Evolutionary conservation across 768 basidiomycete genomes (phyloP).

Genomic region (Termitomyces sp.): DNA sequence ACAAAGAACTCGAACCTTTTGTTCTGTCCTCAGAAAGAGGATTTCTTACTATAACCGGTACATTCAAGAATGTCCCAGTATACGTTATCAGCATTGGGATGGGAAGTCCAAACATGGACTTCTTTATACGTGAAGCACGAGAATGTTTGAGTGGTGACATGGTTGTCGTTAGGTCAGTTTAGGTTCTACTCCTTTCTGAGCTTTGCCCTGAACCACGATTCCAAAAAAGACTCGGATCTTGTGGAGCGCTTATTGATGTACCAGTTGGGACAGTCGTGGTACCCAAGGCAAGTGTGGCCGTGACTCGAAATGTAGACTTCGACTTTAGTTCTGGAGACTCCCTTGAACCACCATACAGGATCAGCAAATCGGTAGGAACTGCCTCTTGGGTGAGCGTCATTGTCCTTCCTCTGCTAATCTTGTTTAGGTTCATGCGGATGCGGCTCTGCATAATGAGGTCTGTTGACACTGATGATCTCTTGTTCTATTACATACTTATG

Average conservation of each 20-base stretch:
- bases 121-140: slow-evolving; percentile 77
- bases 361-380: slow-evolving; percentile 57
- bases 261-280: slow-evolving; percentile 77
- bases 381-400: neutral
- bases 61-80: slow-evolving; percentile 58
- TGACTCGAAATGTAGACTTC: slow-evolving; percentile 75
- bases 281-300: slow-evolving; percentile 62
- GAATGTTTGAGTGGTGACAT: slow-evolving; percentile 68
- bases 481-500: neutral
- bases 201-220: slow-evolving; percentile 6
- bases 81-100: slow-evolving; percentile 81
- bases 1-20: slow-evolving; percentile 57
- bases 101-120: slow-evolving; percentile 82
- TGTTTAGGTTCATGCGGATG: slow-evolving; percentile 56
- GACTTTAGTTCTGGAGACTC: slow-evolving; percentile 51
- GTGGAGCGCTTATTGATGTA: slow-evolving; percentile 64
- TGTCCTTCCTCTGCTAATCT: slow-evolving; percentile 2
- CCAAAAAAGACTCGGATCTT: slow-evolving; percentile 67
- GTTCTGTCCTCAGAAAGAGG: slow-evolving; percentile 68
- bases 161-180: slow-evolving; percentile 42
- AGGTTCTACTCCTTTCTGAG: slow-evolving; percentile 1
- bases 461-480: slow-evolving; percentile 16
- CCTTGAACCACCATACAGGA: slow-evolving; percentile 52
- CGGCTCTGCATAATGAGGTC: slow-evolving; percentile 47
- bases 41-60: slow-evolving; percentile 69